phyloP scores from a whole-genome alignment of 1,139 yeast species.

The Saccharomyces hybrid region DNA sequence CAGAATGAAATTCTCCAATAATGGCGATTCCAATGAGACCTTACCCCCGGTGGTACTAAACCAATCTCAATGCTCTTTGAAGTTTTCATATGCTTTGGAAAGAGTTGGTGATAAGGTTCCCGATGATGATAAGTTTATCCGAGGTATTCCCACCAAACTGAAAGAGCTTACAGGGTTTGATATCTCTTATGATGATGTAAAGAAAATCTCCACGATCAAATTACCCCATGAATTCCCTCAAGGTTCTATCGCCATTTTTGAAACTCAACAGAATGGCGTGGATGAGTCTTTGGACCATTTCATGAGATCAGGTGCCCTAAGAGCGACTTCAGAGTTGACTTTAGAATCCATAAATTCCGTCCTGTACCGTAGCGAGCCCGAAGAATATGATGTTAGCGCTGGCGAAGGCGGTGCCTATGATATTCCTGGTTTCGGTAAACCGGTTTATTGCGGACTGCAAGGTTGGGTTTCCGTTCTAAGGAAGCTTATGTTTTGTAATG shows the following conservation, averaged over 20 bases:
- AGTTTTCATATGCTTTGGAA: slow-evolving; percentile 52
- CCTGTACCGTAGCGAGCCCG: slow-evolving; percentile 73
- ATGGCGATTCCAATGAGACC: slow-evolving; percentile 37
- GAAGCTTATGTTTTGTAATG: slow-evolving; percentile 56
- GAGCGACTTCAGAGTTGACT: slow-evolving; percentile 53
- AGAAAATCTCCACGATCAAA: slow-evolving; percentile 43
- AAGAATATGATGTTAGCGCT: slow-evolving; percentile 72
- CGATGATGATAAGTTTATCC: slow-evolving; percentile 35
- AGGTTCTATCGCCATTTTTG: slow-evolving; percentile 81
- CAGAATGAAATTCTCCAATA: slow-evolving; percentile 59
- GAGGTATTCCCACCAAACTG: slow-evolving; percentile 61
- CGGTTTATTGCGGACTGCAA: slow-evolving; percentile 84
- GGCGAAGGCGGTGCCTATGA: slow-evolving; percentile 67
- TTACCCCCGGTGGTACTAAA: slow-evolving; percentile 54
- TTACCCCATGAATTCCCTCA: slow-evolving; percentile 64
- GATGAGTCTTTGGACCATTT: slow-evolving; percentile 55
- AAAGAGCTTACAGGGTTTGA: slow-evolving; percentile 45
- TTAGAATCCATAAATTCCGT: slow-evolving; percentile 68
- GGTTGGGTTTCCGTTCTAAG: slow-evolving; percentile 80
- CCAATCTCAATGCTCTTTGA: slow-evolving; percentile 57
- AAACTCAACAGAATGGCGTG: slow-evolving; percentile 53
- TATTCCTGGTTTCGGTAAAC: slow-evolving; percentile 66
- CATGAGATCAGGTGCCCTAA: slow-evolving; percentile 65
- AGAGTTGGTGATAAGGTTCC: slow-evolving; percentile 44
- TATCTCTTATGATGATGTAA: slow-evolving; percentile 37